Evolutionary conservation across 768 basidiomycete species (phyloP).

Genomic region (Thelephora ganbajun): DNA sequence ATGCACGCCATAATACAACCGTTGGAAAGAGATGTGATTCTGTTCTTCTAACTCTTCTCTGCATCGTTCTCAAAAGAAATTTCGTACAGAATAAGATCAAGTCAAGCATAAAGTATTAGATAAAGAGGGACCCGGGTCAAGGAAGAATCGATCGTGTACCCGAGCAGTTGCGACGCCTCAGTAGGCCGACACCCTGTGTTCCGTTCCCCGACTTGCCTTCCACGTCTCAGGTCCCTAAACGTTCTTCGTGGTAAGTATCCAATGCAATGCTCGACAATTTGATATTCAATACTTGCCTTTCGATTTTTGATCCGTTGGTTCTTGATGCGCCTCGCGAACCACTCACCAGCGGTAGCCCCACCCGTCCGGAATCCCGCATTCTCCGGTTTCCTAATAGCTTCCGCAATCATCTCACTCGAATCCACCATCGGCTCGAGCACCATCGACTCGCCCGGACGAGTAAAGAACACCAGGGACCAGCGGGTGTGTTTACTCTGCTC

Average conservation of each 20-base stretch:
- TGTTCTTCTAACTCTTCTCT: too few relatives aligned
- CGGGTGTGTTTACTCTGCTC: slow-evolving; percentile 36
- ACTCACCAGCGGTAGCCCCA: slow-evolving; percentile 22
- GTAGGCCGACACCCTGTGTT: slow-evolving; percentile 5
- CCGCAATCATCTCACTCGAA: slow-evolving; percentile 35
- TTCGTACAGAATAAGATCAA: too few relatives aligned
- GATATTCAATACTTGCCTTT: slow-evolving; percentile 18
- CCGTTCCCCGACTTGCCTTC: slow-evolving; percentile 12
- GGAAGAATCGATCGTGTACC: too few relatives aligned
- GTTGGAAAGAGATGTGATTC: too few relatives aligned
- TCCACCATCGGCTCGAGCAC: slow-evolving; percentile 36
- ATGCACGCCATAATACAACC: too few relatives aligned
- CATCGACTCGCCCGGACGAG: slow-evolving; percentile 40
- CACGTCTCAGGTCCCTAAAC: slow-evolving; percentile 13
- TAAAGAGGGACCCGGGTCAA: too few relatives aligned
- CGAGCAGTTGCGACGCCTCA: not conserved
- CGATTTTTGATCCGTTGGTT: slow-evolving; percentile 28
- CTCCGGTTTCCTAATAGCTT: slow-evolving; percentile 24
- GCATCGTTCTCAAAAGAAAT: too few relatives aligned
- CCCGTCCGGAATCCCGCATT: slow-evolving; percentile 20
- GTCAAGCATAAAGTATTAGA: too few relatives aligned
- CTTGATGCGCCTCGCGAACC: slow-evolving; percentile 27
- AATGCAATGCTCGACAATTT: not conserved
- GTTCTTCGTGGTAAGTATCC: not conserved
- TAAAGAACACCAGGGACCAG: slow-evolving; percentile 62